Conservation (phyloP, 768 basidiomycete species). For the Tricholoma hemisulphureum region DNA sequence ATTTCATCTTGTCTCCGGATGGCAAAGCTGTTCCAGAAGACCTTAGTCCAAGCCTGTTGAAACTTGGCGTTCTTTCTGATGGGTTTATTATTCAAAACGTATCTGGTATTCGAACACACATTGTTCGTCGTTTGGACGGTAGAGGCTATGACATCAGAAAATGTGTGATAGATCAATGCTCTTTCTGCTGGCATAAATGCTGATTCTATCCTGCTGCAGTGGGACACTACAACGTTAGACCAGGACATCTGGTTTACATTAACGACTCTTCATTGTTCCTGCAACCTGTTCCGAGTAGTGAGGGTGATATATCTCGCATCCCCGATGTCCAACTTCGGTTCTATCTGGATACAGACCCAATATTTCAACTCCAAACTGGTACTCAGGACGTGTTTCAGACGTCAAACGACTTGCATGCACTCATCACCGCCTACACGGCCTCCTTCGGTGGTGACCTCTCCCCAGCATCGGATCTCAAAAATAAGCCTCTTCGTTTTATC, state of each 20-base stretch:
- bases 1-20: conserved; percentile 73
- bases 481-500: conserved; percentile 43
- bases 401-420: conserved; percentile 40
- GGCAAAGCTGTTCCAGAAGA: conserved; percentile 62
- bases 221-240: conserved; percentile 75
- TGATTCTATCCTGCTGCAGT: conserved; percentile 42
- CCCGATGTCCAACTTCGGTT: conserved; percentile 59
- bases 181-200: conserved; percentile 1
- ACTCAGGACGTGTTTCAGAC: conserved; percentile 27
- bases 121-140: conserved; percentile 78
- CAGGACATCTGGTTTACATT: conserved; percentile 80
- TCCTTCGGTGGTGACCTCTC: conserved; percentile 69
- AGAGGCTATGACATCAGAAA: conserved; percentile 85
- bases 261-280: conserved; percentile 58
- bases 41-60: conserved; percentile 61
- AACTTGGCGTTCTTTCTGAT: conserved; percentile 58
- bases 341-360: conserved; percentile 53
- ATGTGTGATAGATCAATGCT: conserved; percentile 45
- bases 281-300: conserved; percentile 26
- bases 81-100: conserved; percentile 79
- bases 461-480: conserved; percentile 17
- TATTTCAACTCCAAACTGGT: conserved; percentile 39
- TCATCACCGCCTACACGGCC: conserved; percentile 61
- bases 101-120: conserved; percentile 73
- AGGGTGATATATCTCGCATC: conserved; percentile 20